A percentile compares a stretch with the other conserved stretches of the same genome.
Evolutionary conservation across 2,329 filamentous ascomycete genomes (phyloP).

Genomic region (Drechslerella stenobrocha): DNA sequence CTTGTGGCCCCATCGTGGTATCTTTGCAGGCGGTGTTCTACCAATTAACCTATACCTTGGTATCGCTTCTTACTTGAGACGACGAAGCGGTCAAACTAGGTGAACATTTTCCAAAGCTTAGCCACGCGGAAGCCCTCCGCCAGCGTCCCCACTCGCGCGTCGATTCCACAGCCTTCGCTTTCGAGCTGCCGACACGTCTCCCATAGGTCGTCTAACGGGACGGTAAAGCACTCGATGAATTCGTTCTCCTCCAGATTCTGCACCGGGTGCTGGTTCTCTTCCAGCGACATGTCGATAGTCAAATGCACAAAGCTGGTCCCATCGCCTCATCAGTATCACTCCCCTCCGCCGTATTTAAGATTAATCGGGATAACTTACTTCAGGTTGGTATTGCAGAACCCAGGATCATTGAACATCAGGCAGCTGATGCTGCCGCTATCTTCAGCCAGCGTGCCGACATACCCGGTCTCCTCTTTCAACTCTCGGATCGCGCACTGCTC

Average conservation of each 20-base stretch:
- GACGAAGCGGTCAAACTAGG: too few species aligned
- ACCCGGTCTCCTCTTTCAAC: slow-evolving; percentile 69
- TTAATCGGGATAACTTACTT: too few species aligned
- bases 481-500: slow-evolving; percentile 67
- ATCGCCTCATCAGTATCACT: slow-evolving; percentile 60
- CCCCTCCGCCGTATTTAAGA: too few species aligned
- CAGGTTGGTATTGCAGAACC: slow-evolving; percentile 49
- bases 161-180: slow-evolving; percentile 56
- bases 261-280: slow-evolving; percentile 59
- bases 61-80: too few species aligned
- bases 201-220: slow-evolving; percentile 59
- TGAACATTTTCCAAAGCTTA: slow-evolving; percentile 54
- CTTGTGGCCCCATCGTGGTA: too few species aligned
- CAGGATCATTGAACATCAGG: slow-evolving; percentile 54
- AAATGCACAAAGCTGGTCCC: slow-evolving; percentile 58
- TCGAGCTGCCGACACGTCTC: slow-evolving; percentile 58
- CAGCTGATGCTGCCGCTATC: slow-evolving; percentile 51
- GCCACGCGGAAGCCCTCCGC: slow-evolving; percentile 57
- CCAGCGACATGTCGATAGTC: slow-evolving; percentile 58
- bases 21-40: too few species aligned
- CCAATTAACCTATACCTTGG: not conserved
- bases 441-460: slow-evolving; percentile 61
- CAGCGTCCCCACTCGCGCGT: slow-evolving; percentile 56
- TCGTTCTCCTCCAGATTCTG: slow-evolving; percentile 61
- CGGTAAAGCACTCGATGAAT: slow-evolving; percentile 61